Base-by-base conservation (phyloP, 1,284 basidiomycete species). In the Stygiomarasmius scandens region DNA sequence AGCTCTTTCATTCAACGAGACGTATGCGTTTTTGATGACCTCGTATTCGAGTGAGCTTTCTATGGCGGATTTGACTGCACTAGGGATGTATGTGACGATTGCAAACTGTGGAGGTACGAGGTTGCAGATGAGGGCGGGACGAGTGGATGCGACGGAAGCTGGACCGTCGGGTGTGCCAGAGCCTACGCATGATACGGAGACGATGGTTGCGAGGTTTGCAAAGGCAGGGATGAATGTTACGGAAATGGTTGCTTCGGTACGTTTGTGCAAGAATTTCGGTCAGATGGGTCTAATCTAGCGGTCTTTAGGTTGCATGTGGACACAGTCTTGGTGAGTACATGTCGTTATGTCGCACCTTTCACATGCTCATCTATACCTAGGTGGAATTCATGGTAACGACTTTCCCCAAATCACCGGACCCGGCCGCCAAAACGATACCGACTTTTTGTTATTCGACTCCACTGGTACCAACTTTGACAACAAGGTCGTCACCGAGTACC, bases 101-200 rank as follows among this genome's bases (percentile, higher is more conserved):
- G 41, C 29, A 22, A 50, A 27, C 19, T 59, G 58, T 29, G 58
- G 58, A 14, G 58, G 58, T 27, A 54, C 58, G 9, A 11, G 43
- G 0, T 34, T 59, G 10, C 49, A 29, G 20, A 36, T 48, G n/a
- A 53, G 54, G 19, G 54, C 47, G 25, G 58, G 58, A n/a, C 36
- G 58, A 8, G 32, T 60, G 22, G 55, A 60, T 27, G 55, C 55
- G 12, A 53, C 27, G 8, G 58, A 54, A 32, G 58, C 58, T 11
- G 58, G 55, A 2, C 50, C 55, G 34, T 16, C 20, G 19, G 56
- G 55, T 11, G 55, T 56, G n/a, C 55, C 58, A 11, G 55, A 54
- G 46, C 54, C 58, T 4, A 36, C 44, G 19, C 36, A 54, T 10
- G 49, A 52, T 43, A 41, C 55, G 36, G 49, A 50, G 5, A 52